Conservation (phyloP, 148 eudicot genomes). For the Vaccinium darrowii region DNA sequence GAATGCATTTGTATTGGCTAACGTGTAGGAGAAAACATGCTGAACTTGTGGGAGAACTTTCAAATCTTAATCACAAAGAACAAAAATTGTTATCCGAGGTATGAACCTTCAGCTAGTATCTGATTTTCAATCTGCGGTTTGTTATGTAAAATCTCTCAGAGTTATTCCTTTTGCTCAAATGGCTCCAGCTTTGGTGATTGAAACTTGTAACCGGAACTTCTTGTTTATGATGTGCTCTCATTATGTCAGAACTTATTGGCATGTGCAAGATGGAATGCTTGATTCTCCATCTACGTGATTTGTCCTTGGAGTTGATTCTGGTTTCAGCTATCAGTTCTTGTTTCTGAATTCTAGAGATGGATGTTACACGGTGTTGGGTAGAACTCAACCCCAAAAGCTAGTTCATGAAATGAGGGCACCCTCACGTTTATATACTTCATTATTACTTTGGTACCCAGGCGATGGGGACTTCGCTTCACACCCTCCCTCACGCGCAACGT, state of each 20-base stretch:
- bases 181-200: not conserved
- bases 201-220: not conserved
- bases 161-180: not conserved
- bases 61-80: conserved; percentile 83
- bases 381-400: no score
- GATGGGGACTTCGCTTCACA: no score
- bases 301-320: not conserved
- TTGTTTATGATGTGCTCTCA: not conserved
- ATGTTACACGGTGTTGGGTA: no score
- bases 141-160: not conserved
- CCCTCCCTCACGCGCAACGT: no score
- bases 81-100: conserved; percentile 96
- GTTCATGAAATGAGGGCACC: no score
- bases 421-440: no score
- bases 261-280: not conserved
- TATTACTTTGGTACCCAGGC: no score
- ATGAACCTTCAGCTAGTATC: conserved; percentile 25
- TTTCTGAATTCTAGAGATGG: not conserved
- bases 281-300: not conserved
- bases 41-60: conserved; percentile 88
- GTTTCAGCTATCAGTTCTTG: not conserved
- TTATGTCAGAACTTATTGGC: not conserved
- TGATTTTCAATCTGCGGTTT: not conserved
- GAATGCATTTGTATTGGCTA: not conserved
- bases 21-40: conserved; percentile 86